These are phyloP conservation scores for Chlamydomonas sp. DNA, from an alignment of 139 green algal genomes.

Conservation along the genomic window DNA sequence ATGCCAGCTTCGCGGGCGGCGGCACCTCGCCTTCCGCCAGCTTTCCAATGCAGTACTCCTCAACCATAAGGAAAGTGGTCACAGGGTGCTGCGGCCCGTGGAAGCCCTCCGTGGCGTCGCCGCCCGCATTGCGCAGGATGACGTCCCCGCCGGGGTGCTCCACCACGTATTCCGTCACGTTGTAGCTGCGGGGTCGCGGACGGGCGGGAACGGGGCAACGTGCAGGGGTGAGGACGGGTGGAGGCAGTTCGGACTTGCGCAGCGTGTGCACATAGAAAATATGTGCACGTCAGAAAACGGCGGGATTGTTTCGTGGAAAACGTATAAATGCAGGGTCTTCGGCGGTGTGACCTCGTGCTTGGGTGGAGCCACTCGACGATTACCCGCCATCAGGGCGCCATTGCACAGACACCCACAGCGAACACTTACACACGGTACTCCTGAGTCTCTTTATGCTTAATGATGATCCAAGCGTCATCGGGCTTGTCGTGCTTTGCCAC, in stretches of 20 bases:
- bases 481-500: constrained; percentile 76
- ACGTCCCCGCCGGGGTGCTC: constrained; percentile 86
- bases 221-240: no score
- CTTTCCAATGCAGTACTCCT: constrained; percentile 85
- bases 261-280: no score
- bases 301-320: no score
- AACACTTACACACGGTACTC: constrained; percentile 32
- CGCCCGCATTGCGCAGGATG: constrained; percentile 85
- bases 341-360: no score
- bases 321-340: no score
- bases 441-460: constrained; percentile 54
- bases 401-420: not conserved
- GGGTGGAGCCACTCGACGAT: not conserved
- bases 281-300: no score
- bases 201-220: no score
- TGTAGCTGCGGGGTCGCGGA: constrained; percentile 57
- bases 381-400: not conserved
- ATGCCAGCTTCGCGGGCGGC: no score
- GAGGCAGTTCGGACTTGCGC: no score
- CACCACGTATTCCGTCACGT: constrained; percentile 88
- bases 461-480: constrained; percentile 83
- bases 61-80: constrained; percentile 79
- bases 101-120: constrained; percentile 87
- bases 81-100: constrained; percentile 87
- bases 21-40: constrained; percentile 18